Evolutionary conservation across 1,284 basidiomycete species (phyloP), one percentile per base, ranked within the genome.

Genomic region (Fistulina hepatica): DNA sequence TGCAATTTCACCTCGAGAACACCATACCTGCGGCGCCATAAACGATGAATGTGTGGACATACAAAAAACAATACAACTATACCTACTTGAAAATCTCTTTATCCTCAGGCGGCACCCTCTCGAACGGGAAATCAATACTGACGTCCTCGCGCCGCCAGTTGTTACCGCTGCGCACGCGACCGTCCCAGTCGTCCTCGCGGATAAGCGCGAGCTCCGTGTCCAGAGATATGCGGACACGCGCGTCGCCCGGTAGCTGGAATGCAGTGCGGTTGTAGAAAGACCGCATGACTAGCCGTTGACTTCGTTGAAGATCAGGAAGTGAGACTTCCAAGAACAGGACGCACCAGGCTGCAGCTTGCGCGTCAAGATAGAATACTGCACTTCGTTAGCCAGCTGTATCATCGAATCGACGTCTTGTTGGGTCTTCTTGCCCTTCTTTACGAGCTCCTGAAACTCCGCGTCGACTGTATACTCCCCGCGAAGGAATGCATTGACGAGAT

Each of bases 211-310:
- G 73, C 58, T 97, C 92, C 0, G 94, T 98, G 58, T 98, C 95
- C 45, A 98, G 80, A 21, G 94, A 98, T 48, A 98, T 97, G 38
- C 94, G 90, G 27, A 98, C 94, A 33, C 91, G 80, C 19, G 95
- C 94, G 55, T 98, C 95, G 15, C 95, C 94, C 7, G 95, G 95
- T 17, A 98, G 76, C 62, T 98, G 94, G 71, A 98, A 98, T 0
- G 94, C 94, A 6, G 95, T 98, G 36, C 94, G 84, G 58, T 97
- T 97, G 68, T 98, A 98, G 65, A 97, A 98, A n/a, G 92, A 91
- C 22, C 94, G 76, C 83, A 97, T 83, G 28, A 97, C 94, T 6
- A 7, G 5, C 24, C n/a, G 24, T 25, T n/a, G n/a, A 9, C 24
- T n/a, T 9, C 24, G 9, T 9, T 40, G 12, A 48, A 17, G 13